These are phyloP conservation scores for Coemansia sp. DNA, from an alignment of 192 early-diverging fungal species.

Conservation along the genomic window DNA sequence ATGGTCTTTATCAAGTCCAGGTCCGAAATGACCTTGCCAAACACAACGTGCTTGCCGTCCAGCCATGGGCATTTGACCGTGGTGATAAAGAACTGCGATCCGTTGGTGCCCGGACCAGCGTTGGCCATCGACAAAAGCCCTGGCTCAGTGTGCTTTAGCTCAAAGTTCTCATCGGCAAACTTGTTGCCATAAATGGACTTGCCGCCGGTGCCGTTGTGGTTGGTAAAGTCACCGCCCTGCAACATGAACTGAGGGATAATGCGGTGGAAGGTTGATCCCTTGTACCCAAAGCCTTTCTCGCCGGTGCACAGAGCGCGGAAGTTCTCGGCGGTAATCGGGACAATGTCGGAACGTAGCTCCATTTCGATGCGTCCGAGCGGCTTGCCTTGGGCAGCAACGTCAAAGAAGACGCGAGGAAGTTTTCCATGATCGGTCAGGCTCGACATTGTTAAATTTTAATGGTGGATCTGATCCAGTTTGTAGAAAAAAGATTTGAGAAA, in stretches of 20 bases:
- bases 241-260: conserved; percentile 86
- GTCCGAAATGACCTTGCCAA: conserved; percentile 69
- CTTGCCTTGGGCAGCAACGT: conserved; percentile 34
- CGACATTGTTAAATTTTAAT: background rate
- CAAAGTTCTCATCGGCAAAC: conserved; percentile 78
- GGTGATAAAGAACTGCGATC: conserved; percentile 83
- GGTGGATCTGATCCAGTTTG: background rate
- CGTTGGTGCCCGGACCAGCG: conserved; percentile 73
- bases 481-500: background rate
- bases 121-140: conserved; percentile 81
- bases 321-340: conserved; percentile 93
- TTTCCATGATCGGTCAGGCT: background rate
- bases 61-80: conserved; percentile 69
- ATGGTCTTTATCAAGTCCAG: conserved; percentile 74
- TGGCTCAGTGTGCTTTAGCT: conserved; percentile 63
- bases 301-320: conserved; percentile 69
- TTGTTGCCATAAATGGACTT: conserved; percentile 79
- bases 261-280: conserved; percentile 81
- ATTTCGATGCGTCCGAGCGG: conserved; percentile 37
- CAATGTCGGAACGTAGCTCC: conserved; percentile 66
- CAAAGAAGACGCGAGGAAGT: conserved; percentile 47
- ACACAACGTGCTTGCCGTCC: conserved; percentile 76
- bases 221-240: conserved; percentile 87
- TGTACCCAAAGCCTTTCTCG: conserved; percentile 56
- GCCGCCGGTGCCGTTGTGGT: conserved; percentile 76